Evolutionary conservation across 75 land plant genomes (phyloP).

Genomic region (Cunninghamia lanceolata): DNA sequence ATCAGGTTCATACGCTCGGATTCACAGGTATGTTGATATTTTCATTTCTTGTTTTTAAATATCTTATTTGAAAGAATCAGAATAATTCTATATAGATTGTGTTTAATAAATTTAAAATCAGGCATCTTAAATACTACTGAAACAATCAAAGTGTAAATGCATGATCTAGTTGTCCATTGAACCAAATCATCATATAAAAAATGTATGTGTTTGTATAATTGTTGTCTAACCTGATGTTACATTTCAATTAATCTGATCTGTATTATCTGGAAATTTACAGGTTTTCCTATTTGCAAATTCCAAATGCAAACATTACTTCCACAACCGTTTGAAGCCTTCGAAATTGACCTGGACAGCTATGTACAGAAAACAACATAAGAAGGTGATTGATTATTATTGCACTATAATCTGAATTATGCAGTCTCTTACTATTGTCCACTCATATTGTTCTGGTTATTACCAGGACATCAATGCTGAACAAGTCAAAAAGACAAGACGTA

Average conservation of each 20-base stretch:
- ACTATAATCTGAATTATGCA: background rate
- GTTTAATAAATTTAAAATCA: background rate
- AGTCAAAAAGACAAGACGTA: constrained; percentile 71
- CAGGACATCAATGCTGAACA: constrained; percentile 74
- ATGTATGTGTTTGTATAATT: background rate
- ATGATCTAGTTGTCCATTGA: background rate
- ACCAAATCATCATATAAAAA: background rate
- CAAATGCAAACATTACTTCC: constrained; percentile 82
- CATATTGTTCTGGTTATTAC: background rate
- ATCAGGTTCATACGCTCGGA: constrained; percentile 49
- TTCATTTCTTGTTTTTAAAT: background rate
- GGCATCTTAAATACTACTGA: background rate
- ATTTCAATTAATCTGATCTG: background rate
- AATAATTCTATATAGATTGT: background rate
- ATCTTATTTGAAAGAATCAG: background rate
- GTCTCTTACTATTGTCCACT: background rate
- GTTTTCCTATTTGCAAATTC: constrained; percentile 66
- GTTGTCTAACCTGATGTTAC: background rate
- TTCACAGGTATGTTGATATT: constrained; percentile 28
- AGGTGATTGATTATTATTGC: constrained; percentile 29
- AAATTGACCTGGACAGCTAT: constrained; percentile 78
- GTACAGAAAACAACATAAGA: constrained; percentile 80
- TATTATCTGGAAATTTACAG: constrained; percentile 17
- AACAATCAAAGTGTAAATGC: background rate
- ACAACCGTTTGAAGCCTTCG: constrained; percentile 67